phyloP scores from a whole-genome alignment of 2,329 filamentous ascomycete species.

The Harringtonia aguacate region DNA sequence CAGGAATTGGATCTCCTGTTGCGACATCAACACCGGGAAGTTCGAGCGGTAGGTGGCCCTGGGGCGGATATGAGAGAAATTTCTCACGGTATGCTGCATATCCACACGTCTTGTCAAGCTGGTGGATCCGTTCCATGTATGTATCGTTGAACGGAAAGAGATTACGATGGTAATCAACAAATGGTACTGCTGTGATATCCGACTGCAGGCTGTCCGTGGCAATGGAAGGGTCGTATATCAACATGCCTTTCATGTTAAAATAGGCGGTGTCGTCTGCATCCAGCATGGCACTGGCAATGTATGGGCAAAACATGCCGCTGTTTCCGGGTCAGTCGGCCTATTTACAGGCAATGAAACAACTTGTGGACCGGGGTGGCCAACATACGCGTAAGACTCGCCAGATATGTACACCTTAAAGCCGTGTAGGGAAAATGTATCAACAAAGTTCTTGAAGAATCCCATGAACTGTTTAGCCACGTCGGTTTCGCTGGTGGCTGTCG shows the following conservation, averaged over 20 bases:
- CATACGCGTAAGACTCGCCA: conserved; percentile 56
- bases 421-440: conserved; percentile 58
- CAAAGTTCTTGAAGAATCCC: conserved; percentile 70
- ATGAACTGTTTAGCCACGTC: conserved; percentile 63
- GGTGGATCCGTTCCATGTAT: conserved; percentile 40
- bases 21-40: conserved; percentile 30
- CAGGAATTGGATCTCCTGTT: conserved; percentile 22
- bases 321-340: neutral
- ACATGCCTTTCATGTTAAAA: conserved; percentile 56
- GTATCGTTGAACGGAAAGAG: conserved; percentile 55
- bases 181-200: conserved; percentile 41
- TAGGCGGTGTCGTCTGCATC: conserved; percentile 53
- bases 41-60: conserved; percentile 42
- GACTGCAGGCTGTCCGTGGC: conserved; percentile 35
- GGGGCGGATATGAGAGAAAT: conserved; percentile 59
- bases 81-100: conserved; percentile 48
- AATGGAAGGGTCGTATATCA: conserved; percentile 64
- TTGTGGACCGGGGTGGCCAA: neutral
- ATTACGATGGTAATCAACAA: conserved; percentile 47
- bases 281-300: conserved; percentile 64
- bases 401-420: conserved; percentile 62
- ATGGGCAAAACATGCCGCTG: conserved; percentile 53
- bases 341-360: neutral
- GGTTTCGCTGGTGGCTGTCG: conserved; percentile 53
- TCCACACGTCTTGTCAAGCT: conserved; percentile 45